Conservation (phyloP, 805 yeast genomes). For the Ogataea polymorpha region DNA sequence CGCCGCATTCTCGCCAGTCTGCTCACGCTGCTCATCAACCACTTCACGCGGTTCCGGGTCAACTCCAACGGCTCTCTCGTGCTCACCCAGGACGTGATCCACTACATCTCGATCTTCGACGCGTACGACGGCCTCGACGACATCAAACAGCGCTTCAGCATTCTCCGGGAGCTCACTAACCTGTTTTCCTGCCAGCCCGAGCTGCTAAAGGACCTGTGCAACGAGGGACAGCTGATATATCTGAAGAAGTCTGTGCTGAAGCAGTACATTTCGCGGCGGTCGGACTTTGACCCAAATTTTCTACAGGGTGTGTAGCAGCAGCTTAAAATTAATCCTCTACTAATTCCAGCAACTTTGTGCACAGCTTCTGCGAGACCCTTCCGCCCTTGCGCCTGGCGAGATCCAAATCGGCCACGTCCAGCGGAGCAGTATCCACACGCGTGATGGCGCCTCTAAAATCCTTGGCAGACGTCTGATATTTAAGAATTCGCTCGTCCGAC, state of each 20-base stretch:
- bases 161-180: slow-evolving; percentile 78
- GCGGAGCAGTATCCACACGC: slow-evolving; percentile 9
- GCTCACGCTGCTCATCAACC: slow-evolving; percentile 59
- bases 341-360: slow-evolving; percentile 2
- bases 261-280: slow-evolving; percentile 64
- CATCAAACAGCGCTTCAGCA: slow-evolving; percentile 42
- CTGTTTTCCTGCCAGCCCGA: slow-evolving; percentile 83
- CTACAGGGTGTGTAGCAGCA: slow-evolving; percentile 23
- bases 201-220: slow-evolving; percentile 69
- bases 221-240: slow-evolving; percentile 73
- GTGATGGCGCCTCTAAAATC: slow-evolving; percentile 18
- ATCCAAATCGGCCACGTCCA: slow-evolving; percentile 13
- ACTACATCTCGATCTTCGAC: slow-evolving; percentile 50
- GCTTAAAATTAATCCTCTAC: not conserved
- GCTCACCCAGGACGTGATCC: slow-evolving; percentile 76
- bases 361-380: not conserved
- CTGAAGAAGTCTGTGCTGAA: slow-evolving; percentile 61
- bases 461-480: slow-evolving; percentile 20
- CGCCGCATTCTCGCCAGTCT: slow-evolving; percentile 22
- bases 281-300: slow-evolving; percentile 60
- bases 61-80: slow-evolving; percentile 80
- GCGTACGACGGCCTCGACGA: slow-evolving; percentile 37
- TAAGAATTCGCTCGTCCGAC: slow-evolving; percentile 18
- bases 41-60: slow-evolving; percentile 71
- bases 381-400: slow-evolving; percentile 1